phyloP scores from a whole-genome alignment of 106 monocot species.

The Agapanthus africanus region DNA sequence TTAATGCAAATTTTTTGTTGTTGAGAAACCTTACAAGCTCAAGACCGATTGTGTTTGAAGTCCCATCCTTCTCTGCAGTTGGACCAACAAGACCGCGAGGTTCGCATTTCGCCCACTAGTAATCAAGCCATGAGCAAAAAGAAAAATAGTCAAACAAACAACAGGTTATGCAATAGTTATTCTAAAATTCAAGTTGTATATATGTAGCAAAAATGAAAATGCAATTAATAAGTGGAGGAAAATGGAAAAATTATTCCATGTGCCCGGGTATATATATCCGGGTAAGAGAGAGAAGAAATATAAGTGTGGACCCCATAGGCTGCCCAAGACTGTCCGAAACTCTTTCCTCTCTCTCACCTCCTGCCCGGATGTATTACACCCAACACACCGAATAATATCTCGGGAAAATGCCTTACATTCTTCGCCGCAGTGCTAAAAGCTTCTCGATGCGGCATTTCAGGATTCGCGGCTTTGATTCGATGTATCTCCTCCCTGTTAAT shows the following conservation, averaged over 20 bases:
- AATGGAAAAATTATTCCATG: too few species aligned
- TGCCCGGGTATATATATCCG: too few species aligned
- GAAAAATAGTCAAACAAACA: too few species aligned
- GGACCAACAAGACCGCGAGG: conserved; percentile 8
- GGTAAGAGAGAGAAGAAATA: too few species aligned
- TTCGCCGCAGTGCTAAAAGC: conserved; percentile 23
- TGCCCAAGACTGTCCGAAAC: too few species aligned
- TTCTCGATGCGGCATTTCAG: conserved; percentile 26
- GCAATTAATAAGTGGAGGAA: background rate
- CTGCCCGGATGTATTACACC: too few species aligned
- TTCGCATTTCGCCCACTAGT: conserved; percentile 25
- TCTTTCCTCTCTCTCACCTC: too few species aligned
- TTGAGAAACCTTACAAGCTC: conserved; percentile 11
- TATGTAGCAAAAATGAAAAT: background rate
- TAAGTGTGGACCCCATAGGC: too few species aligned
- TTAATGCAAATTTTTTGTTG: background rate
- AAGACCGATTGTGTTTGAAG: background rate
- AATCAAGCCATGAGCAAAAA: background rate
- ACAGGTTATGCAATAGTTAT: too few species aligned
- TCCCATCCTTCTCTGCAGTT: conserved; percentile 5
- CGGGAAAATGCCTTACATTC: conserved; percentile 14
- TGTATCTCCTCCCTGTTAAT: conserved; percentile 25
- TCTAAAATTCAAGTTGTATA: background rate
- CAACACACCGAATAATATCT: too few species aligned
- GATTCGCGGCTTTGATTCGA: conserved; percentile 22